Evolutionary conservation across 2,329 filamentous ascomycete genomes (phyloP).

Genomic region (Ciborinia camelliae): DNA sequence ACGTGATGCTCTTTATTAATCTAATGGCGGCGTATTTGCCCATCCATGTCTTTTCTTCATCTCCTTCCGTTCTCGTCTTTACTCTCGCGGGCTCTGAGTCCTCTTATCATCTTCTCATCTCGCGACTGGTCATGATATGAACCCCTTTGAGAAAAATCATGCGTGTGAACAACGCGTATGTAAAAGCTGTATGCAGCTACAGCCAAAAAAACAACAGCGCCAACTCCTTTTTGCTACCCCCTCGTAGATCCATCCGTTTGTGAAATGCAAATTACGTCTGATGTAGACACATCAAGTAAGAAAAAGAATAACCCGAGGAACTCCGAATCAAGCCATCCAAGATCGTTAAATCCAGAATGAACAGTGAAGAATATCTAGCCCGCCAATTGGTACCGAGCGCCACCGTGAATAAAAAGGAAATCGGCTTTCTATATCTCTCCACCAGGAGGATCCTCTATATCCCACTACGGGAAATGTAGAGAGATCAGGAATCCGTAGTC

Average conservation of each 20-base stretch:
- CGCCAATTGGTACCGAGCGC: constrained; percentile 17
- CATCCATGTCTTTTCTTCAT: background rate
- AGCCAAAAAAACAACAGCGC: background rate
- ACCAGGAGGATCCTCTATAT: background rate
- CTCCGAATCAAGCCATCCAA: background rate
- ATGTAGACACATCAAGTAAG: background rate
- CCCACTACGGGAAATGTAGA: background rate
- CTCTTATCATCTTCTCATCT: constrained; percentile 4
- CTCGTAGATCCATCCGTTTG: background rate
- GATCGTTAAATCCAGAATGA: constrained; percentile 2
- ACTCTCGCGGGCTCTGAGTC: background rate
- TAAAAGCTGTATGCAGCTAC: background rate
- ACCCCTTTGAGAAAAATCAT: constrained; percentile 9
- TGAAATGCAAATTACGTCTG: background rate
- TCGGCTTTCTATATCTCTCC: background rate
- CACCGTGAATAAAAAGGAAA: constrained; percentile 12
- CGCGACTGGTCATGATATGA: background rate
- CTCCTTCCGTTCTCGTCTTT: background rate
- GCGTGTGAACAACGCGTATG: background rate
- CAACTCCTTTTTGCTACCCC: background rate
- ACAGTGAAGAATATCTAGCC: constrained; percentile 3
- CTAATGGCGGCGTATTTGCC: background rate
- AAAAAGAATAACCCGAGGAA: constrained; percentile 8
- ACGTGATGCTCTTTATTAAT: constrained; percentile 7
- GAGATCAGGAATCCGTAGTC: constrained; percentile 19